These are phyloP conservation scores for Maudiozyma humilis DNA, from an alignment of 1,139 yeast species.

Conservation along the genomic window DNA sequence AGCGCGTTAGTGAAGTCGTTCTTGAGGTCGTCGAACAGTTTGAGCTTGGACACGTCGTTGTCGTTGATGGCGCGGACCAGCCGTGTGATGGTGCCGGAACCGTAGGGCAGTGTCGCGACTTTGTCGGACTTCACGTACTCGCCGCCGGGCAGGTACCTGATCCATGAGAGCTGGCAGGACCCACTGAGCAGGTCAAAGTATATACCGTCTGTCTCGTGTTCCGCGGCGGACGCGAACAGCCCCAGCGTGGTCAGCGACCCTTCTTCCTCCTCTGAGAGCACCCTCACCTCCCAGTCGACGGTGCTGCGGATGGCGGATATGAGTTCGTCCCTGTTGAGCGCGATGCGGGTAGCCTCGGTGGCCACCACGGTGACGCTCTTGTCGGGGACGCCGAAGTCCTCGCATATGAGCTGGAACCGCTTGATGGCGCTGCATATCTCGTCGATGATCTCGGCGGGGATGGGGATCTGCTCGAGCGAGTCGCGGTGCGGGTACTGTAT, in stretches of 20 bases:
- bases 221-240: slow-evolving; percentile 48
- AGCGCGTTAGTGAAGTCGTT: slow-evolving; percentile 41
- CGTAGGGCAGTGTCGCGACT: slow-evolving; percentile 58
- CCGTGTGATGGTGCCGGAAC: slow-evolving; percentile 55
- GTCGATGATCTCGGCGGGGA: slow-evolving; percentile 44
- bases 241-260: slow-evolving; percentile 58
- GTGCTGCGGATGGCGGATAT: slow-evolving; percentile 43
- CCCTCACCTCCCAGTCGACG: slow-evolving; percentile 53
- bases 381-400: slow-evolving; percentile 56
- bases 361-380: slow-evolving; percentile 56
- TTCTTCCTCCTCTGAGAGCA: slow-evolving; percentile 52
- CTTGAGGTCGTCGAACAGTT: slow-evolving; percentile 41
- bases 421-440: slow-evolving; percentile 53
- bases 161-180: slow-evolving; percentile 57
- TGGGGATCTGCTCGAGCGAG: slow-evolving; percentile 39
- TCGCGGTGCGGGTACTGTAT: slow-evolving; percentile 37
- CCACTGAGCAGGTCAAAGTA: slow-evolving; percentile 66
- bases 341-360: slow-evolving; percentile 59
- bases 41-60: slow-evolving; percentile 20
- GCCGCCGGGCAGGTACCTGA: slow-evolving; percentile 42
- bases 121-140: slow-evolving; percentile 42
- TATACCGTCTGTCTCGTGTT: slow-evolving; percentile 50
- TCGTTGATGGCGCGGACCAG: slow-evolving; percentile 42
- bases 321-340: slow-evolving; percentile 50
- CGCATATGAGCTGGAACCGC: slow-evolving; percentile 55